A percentile compares a stretch with the other conserved stretches of the same genome.
Evolutionary conservation across 805 yeast genomes (phyloP).

Genomic region (Schizosaccharomyces pombe): ASM294v3 CU329670.1:985001-985500

Average conservation of each 20-base stretch:
- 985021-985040: background rate
- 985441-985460: too few species aligned
- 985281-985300: background rate
- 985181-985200: background rate
- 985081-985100: background rate
- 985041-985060: background rate
- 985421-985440: too few species aligned
- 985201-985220: background rate
- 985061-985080: background rate
- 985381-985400: background rate
- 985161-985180: background rate
- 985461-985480: background rate
- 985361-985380: constrained; percentile 1
- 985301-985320: background rate
- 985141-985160: background rate
- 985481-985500: background rate
- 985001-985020: background rate
- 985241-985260: background rate
- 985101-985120: background rate
- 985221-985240: background rate
- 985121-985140: background rate
- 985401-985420: too few species aligned
- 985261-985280: background rate
- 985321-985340: background rate
- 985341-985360: background rate